Evolutionary conservation across 805 yeast genomes (phyloP), one percentile per base, ranked within the genome.

Genomic region (Candida caryicola): DNA sequence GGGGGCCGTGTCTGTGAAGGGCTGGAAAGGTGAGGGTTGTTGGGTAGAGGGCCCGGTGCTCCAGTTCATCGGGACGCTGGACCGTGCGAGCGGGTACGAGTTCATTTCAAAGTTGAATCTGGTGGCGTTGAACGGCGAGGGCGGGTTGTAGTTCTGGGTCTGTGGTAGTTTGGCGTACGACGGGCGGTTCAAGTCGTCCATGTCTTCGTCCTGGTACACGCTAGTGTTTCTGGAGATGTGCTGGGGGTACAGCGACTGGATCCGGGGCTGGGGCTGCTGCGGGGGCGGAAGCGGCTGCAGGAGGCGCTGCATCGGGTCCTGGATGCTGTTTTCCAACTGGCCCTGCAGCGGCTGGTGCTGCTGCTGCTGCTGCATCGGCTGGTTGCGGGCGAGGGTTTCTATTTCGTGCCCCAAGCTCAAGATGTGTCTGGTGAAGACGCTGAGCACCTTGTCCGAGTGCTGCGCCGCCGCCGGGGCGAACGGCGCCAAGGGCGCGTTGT

Each of bases 401-500:
- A 55, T 53, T 17, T 54, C 59, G 34, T 53, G 54, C 23, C 51
- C 46, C 21, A 55, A 37, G 28, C 41, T 43, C 25, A 39, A 37
- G 17, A 54, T 41, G 37, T 51, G 52, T 28, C 48, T 53, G 23
- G 43, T 40, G 38, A 55, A 49, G 9, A 52, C 26, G 25, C 53
- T 57, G 21, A 51, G 36, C 17, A 55, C 33, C 36, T 49, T 53
- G 21, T 32, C 33, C 31, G 32, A 43, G 25, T 29, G 36, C 5
- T 26, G 23, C 13, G 39, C 16, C 23, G 25, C 23, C 9, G 18
- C 18, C 5, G 25, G 25, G 23, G 27, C 19, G 15, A 37, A 29
- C 1, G 25, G n/a, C 15, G 17, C 17, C 5, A 37, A 26, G 5
- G 41, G 14, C 5, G 34, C n/a, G 30, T 39, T 36, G 27, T 44